These are phyloP conservation scores for Leishmania amazonensis DNA, from an alignment of 208 protist genomes.

Conservation along the genomic window DNA sequence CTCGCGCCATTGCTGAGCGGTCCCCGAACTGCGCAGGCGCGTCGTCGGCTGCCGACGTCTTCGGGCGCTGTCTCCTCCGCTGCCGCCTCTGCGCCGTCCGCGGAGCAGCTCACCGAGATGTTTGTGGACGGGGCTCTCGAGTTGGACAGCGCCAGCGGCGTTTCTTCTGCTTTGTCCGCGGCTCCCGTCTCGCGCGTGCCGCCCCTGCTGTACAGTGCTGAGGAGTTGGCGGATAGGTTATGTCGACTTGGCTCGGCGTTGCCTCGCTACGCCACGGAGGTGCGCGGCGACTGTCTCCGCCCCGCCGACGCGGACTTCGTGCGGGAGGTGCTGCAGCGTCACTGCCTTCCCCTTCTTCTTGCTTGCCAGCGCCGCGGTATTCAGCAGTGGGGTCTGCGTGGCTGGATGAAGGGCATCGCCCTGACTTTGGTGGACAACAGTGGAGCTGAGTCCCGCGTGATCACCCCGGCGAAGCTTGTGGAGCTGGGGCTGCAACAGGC, in stretches of 20 bases:
- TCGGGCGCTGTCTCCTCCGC: background rate
- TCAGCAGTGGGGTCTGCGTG: conserved; percentile 51
- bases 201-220: conserved; percentile 16
- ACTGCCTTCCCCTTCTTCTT: conserved; percentile 38
- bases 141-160: conserved; percentile 2
- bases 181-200: background rate
- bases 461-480: conserved; percentile 25
- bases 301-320: conserved; percentile 26
- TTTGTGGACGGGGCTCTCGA: conserved; percentile 36
- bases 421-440: conserved; percentile 35
- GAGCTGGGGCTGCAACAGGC: conserved; percentile 15
- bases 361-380: conserved; percentile 36
- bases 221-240: conserved; percentile 65
- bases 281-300: conserved; percentile 27
- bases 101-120: conserved; percentile 6
- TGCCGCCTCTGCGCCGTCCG: background rate
- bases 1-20: background rate
- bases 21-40: background rate
- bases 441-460: conserved; percentile 29
- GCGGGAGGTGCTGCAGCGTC: conserved; percentile 35
- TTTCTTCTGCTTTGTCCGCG: background rate
- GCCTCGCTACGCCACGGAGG: conserved; percentile 32
- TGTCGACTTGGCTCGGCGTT: conserved; percentile 61
- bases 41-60: background rate
- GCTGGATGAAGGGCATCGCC: conserved; percentile 21